phyloP scores from a whole-genome alignment of 2,329 filamentous ascomycete species.

The Claviceps monticola region DNA sequence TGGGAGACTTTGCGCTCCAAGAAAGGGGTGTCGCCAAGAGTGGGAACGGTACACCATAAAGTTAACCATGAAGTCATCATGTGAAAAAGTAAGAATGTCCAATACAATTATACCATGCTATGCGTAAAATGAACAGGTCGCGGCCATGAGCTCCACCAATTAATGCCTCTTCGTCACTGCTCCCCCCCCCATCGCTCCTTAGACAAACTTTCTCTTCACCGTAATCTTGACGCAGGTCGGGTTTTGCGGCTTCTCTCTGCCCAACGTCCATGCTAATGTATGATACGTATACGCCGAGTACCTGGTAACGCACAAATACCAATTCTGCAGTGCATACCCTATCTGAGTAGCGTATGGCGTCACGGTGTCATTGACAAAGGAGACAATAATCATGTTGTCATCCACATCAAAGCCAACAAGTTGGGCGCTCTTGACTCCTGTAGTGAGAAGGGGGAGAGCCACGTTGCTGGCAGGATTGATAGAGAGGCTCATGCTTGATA shows the following conservation, averaged over 20 bases:
- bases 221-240: slow-evolving; percentile 12
- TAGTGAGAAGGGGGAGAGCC: slow-evolving; percentile 7
- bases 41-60: no score
- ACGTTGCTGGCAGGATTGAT: slow-evolving; percentile 10
- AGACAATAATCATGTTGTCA: slow-evolving; percentile 6
- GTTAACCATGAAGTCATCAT: no score
- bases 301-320: slow-evolving; percentile 10
- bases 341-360: neutral
- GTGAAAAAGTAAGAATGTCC: no score
- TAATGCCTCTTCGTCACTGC: neutral
- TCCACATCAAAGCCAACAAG: slow-evolving; percentile 12
- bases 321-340: slow-evolving; percentile 6
- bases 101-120: no score
- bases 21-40: no score
- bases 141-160: neutral
- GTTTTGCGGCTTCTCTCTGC: slow-evolving; percentile 10
- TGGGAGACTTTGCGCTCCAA: no score
- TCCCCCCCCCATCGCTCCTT: neutral
- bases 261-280: slow-evolving; percentile 9
- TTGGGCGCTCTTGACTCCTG: slow-evolving; percentile 10
- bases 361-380: slow-evolving; percentile 10
- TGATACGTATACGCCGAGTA: slow-evolving; percentile 9
- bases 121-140: no score
- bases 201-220: slow-evolving; percentile 9
- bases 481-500: slow-evolving; percentile 7